Evolutionary conservation across 371 early-diverging fungal genomes (phyloP), one percentile per base, ranked within the genome.

Genomic region (Conidiobolus incongruus): DNA sequence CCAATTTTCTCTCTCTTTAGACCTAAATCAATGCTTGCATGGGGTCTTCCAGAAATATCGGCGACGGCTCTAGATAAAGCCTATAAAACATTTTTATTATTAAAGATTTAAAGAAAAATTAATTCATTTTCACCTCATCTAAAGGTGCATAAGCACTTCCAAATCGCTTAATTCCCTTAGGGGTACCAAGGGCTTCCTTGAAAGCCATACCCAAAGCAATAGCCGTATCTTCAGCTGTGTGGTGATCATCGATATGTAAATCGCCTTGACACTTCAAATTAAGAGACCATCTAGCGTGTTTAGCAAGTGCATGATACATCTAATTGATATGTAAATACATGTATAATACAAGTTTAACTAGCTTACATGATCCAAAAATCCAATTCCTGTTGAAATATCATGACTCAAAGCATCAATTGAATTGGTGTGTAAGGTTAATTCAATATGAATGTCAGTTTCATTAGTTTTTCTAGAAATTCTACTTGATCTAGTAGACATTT

Each of bases 241-340:
- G 96, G 52, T 95, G 94, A 59, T 95, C 94, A 59, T 93, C 91
- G 45, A 95, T 85, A 50, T 93, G 77, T 43, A 92, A 62, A 54
- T 93, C 94, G 31, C 94, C 96, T 35, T 63, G 65, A 64, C 93
- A 91, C 21, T 52, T 54, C 22, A 93, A 48, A 3, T 58, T 57
- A 40, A 93, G 64, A 7, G 85, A 78, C 91, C 87, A 89, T 15
- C 78, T 72, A 35, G 77, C 65, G 56, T 95, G 94, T 55, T 93
- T 93, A 12, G 93, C 87, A 31, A 95, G 68, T 4, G 96, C 94
- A 55, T 89, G 85, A 52, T 84, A 77, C 92, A 93, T 93, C 85
- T 77, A 67, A 22, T 17, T 15, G 10, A 17, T 13, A 12, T 21
- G 26, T 21, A 24, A 13, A 45, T 16, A 20, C n/a, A 12, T 23